These are phyloP conservation scores for Hericium coralloides DNA, from an alignment of 768 basidiomycete species.

Conservation along the genomic window DNA sequence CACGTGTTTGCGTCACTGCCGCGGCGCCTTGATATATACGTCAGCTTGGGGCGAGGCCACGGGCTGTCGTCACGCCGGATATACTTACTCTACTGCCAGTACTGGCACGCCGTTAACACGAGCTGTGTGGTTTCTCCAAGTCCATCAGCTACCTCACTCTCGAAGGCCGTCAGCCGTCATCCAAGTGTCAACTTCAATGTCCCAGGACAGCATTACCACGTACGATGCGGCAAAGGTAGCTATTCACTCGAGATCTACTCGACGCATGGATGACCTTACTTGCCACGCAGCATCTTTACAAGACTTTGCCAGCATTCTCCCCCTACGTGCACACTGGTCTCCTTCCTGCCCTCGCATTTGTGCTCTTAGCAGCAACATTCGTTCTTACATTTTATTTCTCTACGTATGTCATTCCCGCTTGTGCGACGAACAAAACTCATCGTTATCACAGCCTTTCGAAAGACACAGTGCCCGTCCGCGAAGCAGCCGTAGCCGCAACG, in stretches of 20 bases:
- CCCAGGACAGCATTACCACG: constrained; percentile 18
- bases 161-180: not conserved
- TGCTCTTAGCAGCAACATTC: constrained; percentile 70
- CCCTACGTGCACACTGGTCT: constrained; percentile 59
- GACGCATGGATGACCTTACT: not conserved
- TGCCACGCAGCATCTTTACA: constrained; percentile 47
- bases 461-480: constrained; percentile 52
- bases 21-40: constrained; percentile 20
- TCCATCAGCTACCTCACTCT: not conserved
- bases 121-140: not conserved
- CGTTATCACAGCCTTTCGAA: constrained; percentile 58
- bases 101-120: not conserved
- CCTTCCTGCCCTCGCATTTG: constrained; percentile 67
- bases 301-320: constrained; percentile 56
- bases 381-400: constrained; percentile 87
- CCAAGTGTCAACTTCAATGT: constrained; percentile 31
- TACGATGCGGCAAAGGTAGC: constrained; percentile 49
- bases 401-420: constrained; percentile 43
- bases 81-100: too few relatives aligned
- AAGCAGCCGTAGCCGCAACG: constrained; percentile 57
- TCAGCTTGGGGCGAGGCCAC: constrained; percentile 24
- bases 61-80: constrained; percentile 1
- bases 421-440: not conserved
- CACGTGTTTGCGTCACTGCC: constrained; percentile 44
- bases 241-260: not conserved